phyloP scores from a whole-genome alignment of 2,329 filamentous ascomycete genomes.

The Aquanectria penicillioides region DNA sequence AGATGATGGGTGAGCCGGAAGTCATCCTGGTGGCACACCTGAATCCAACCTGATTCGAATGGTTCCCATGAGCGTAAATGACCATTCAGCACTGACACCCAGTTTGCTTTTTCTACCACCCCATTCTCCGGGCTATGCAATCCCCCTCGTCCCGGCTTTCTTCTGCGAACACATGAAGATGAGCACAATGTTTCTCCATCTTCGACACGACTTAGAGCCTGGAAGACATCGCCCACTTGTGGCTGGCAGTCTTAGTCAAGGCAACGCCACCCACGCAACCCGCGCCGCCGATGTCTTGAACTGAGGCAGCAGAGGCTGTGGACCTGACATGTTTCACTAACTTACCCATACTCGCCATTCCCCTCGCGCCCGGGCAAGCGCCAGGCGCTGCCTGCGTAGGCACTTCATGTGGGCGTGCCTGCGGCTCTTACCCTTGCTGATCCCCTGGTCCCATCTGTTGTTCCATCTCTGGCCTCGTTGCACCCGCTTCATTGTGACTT shows the following conservation, averaged over 20 bases:
- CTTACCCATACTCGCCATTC: not conserved
- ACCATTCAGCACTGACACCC: not conserved
- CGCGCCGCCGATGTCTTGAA: constrained; percentile 7
- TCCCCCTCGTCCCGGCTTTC: constrained; percentile 6
- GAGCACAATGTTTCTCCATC: constrained; percentile 14
- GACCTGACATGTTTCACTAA: constrained; percentile 8
- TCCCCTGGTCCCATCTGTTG: too few species aligned
- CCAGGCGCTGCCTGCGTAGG: not conserved
- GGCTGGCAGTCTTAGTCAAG: not conserved
- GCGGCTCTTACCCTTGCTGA: too few species aligned
- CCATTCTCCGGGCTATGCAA: not conserved
- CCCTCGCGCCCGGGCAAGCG: constrained; percentile 1
- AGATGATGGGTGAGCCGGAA: too few species aligned
- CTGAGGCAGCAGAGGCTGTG: constrained; percentile 6
- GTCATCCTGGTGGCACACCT: not conserved
- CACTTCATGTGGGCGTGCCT: not conserved
- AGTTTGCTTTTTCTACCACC: constrained; percentile 20
- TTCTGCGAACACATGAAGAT: constrained; percentile 19
- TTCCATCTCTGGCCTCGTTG: too few species aligned
- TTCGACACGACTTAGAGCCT: constrained; percentile 5
- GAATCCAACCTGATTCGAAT: not conserved
- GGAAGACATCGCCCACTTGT: not conserved
- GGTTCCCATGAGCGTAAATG: not conserved
- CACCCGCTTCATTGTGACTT: too few species aligned
- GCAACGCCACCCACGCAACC: constrained; percentile 13